These are phyloP conservation scores for Xylariales sp. DNA, from an alignment of 2,329 filamentous ascomycete genomes.

Conservation along the genomic window DNA sequence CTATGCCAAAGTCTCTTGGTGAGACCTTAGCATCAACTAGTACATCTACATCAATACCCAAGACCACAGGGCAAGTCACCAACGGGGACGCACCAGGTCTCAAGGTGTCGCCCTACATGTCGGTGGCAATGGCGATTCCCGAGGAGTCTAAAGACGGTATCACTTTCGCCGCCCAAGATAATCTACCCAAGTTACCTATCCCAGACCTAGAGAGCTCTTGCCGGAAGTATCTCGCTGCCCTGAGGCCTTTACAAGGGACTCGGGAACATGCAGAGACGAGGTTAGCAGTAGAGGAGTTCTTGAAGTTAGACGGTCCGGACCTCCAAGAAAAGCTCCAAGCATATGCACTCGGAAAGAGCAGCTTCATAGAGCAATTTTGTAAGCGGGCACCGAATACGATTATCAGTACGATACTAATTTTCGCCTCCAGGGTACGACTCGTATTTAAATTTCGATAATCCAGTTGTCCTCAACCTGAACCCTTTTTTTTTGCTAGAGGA, in stretches of 20 bases:
- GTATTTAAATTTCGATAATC: conserved; percentile 97
- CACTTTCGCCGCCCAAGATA: conserved; percentile 90
- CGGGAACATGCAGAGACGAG: conserved; percentile 87
- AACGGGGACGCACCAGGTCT: conserved; percentile 45
- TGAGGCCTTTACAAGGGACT: conserved; percentile 82
- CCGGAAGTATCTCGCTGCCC: conserved; percentile 80
- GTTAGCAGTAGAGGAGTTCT: conserved; percentile 83
- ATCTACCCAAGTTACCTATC: conserved; percentile 90
- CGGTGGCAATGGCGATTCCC: conserved; percentile 49
- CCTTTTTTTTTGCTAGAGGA: conserved; percentile 98
- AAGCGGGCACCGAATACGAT: conserved; percentile 54
- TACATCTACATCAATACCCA: conserved; percentile 54
- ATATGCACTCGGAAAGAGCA: conserved; percentile 90
- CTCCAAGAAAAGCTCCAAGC: conserved; percentile 90
- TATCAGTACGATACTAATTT: conserved; percentile 32
- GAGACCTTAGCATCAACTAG: conserved; percentile 69
- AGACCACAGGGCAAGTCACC: conserved; percentile 53
- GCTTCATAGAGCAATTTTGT: conserved; percentile 99
- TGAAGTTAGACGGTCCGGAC: conserved; percentile 81
- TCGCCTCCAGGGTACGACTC: conserved; percentile 87
- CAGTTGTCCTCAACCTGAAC: conserved; percentile 96
- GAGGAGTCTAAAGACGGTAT: conserved; percentile 72
- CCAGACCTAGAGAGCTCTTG: conserved; percentile 85
- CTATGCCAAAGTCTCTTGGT: conserved; percentile 77
- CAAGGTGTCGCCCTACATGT: conserved; percentile 49